Percentiles rank a stretch among this genome's conserved stretches.
Conservation (phyloP, 352 stramenopile species). For the Phytophthora brassicae region DNA sequence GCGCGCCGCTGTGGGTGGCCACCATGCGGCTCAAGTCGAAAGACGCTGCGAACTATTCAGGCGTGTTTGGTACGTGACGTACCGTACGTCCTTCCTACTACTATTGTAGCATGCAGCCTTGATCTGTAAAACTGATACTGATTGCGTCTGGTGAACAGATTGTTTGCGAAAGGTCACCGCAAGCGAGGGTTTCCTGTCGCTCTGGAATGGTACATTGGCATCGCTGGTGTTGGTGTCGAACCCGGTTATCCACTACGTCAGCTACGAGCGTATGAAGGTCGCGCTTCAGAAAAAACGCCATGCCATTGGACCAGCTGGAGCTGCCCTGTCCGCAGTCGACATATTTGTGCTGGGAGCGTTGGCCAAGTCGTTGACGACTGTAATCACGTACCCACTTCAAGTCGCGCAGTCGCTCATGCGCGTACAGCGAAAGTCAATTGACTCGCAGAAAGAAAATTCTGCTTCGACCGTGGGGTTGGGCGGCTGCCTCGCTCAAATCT, state of each 20-base stretch:
- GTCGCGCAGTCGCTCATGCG: conserved; percentile 91
- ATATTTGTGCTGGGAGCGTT: conserved; percentile 92
- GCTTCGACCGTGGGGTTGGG: conserved; percentile 18
- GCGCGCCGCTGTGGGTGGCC: conserved; percentile 92
- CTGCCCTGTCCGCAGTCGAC: conserved; percentile 67
- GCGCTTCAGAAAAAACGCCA: conserved; percentile 49
- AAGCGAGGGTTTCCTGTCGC: conserved; percentile 77
- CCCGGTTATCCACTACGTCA: conserved; percentile 95
- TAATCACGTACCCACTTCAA: conserved; percentile 94
- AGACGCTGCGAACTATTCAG: conserved; percentile 63
- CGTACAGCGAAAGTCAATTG: conserved; percentile 46
- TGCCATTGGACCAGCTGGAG: conserved; percentile 11
- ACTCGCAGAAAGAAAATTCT: conserved; percentile 5
- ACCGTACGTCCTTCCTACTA: too few relatives aligned
- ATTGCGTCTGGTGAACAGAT: conserved; percentile 25
- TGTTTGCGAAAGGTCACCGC: conserved; percentile 56
- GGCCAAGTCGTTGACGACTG: conserved; percentile 91
- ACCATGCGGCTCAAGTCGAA: conserved; percentile 93
- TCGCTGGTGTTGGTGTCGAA: conserved; percentile 95
- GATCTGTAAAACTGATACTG: neutral
- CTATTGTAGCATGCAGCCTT: conserved; percentile 32
- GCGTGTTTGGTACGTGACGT: conserved; percentile 36
- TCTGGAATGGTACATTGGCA: conserved; percentile 92
- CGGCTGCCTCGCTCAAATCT: conserved; percentile 62
- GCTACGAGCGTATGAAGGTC: conserved; percentile 93